Percentiles rank a stretch among this genome's conserved stretches.
phyloP scores from a whole-genome alignment of 2,329 filamentous ascomycete species.

The Periglandula ipomoeae region DNA sequence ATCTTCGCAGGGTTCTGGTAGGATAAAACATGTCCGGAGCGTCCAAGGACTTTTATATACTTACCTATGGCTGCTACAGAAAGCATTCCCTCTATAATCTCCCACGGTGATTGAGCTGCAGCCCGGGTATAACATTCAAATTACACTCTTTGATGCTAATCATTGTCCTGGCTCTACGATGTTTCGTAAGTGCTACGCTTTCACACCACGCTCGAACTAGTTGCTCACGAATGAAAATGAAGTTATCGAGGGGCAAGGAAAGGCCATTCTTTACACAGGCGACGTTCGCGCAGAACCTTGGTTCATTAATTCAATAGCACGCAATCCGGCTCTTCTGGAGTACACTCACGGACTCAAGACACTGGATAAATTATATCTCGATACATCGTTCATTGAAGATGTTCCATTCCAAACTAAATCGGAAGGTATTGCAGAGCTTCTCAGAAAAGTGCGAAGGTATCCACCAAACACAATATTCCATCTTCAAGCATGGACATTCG shows the following conservation, averaged over 20 bases:
- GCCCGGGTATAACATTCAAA: constrained; percentile 59
- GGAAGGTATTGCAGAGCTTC: constrained; percentile 64
- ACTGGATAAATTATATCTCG: constrained; percentile 78
- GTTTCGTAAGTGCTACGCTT: constrained; percentile 49
- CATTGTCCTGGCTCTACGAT: constrained; percentile 86
- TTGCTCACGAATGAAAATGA: background rate
- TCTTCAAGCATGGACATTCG: constrained; percentile 81
- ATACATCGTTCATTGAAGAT: constrained; percentile 62
- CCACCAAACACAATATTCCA: constrained; percentile 71
- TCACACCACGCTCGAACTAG: background rate
- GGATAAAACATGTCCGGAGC: constrained; percentile 3
- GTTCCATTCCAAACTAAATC: constrained; percentile 52
- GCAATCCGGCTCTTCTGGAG: constrained; percentile 65
- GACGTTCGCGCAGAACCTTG: constrained; percentile 80
- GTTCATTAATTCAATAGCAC: constrained; percentile 67
- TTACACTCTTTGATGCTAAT: constrained; percentile 85
- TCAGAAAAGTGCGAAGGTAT: constrained; percentile 59
- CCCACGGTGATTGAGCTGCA: constrained; percentile 67
- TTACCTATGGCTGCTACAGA: constrained; percentile 31
- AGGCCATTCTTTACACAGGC: constrained; percentile 77
- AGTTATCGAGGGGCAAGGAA: constrained; percentile 66
- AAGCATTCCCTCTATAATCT: constrained; percentile 73
- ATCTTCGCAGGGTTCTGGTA: constrained; percentile 61
- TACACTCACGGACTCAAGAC: constrained; percentile 58
- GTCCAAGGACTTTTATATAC: background rate